A percentile compares a stretch with the other conserved stretches of the same genome.
phyloP scores from a whole-genome alignment of 345 rosid species.

The Brassica napus region DNA sequence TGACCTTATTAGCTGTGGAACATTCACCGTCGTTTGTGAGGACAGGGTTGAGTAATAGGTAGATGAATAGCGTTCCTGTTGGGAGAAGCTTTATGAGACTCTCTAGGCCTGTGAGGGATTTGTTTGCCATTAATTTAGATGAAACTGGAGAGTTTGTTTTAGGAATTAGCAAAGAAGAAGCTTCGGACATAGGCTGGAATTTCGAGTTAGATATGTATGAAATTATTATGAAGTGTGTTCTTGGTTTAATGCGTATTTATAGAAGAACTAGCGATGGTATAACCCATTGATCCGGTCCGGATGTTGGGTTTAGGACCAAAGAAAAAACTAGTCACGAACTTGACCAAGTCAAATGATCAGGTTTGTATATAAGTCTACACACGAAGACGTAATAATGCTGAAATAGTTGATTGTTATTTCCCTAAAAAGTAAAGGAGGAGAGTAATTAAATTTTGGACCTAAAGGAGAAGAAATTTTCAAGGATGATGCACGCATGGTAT shows the following conservation, averaged over 20 bases:
- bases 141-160: constrained; percentile 34
- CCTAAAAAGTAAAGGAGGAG: neutral
- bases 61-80: constrained; percentile 79
- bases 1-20: constrained; percentile 49
- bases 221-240: constrained; percentile 18
- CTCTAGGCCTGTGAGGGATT: constrained; percentile 53
- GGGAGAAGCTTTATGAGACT: constrained; percentile 87
- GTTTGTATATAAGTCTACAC: constrained; percentile 6
- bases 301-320: constrained; percentile 23
- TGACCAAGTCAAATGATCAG: constrained; percentile 25
- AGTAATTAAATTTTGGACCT: constrained; percentile 15
- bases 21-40: constrained; percentile 73
- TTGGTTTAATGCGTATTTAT: constrained; percentile 28
- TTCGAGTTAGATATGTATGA: constrained; percentile 13
- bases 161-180: constrained; percentile 31
- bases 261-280: constrained; percentile 13
- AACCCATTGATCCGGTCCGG: constrained; percentile 37
- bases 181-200: constrained; percentile 24
- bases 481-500: neutral
- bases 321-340: constrained; percentile 13
- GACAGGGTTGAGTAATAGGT: constrained; percentile 79
- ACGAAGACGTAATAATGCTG: constrained; percentile 16
- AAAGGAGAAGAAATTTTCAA: neutral
- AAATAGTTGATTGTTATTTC: constrained; percentile 14
- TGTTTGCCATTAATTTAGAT: constrained; percentile 38